phyloP scores from a whole-genome alignment of 177 flowering plant genomes.

The Vitis hybrid region DNA sequence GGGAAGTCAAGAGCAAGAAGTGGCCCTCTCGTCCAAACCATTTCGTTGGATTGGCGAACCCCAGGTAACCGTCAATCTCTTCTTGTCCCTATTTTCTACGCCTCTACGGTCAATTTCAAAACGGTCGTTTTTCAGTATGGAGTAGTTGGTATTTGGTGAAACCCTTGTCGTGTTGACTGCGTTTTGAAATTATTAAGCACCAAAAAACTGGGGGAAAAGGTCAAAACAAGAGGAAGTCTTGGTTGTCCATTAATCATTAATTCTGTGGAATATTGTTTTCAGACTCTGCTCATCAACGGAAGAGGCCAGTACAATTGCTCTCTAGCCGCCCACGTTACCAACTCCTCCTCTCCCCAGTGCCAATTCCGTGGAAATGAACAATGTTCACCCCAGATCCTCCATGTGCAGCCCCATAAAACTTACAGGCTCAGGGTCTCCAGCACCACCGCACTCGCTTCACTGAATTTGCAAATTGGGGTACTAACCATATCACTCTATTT shows the following conservation, averaged over 20 bases:
- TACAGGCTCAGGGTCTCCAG: constrained; percentile 81
- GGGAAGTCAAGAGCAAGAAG: constrained; percentile 41
- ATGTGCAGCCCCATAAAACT: constrained; percentile 69
- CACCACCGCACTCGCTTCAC: constrained; percentile 66
- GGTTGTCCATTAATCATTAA: not conserved
- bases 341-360: constrained; percentile 34
- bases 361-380: constrained; percentile 39
- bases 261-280: not conserved
- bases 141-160: too few relatives aligned
- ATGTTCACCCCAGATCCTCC: constrained; percentile 63
- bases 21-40: constrained; percentile 65
- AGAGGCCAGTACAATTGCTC: constrained; percentile 88
- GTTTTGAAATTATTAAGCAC: too few relatives aligned
- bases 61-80: constrained; percentile 44
- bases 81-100: too few relatives aligned
- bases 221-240: too few relatives aligned
- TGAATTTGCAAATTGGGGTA: too few relatives aligned
- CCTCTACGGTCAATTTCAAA: too few relatives aligned
- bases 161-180: too few relatives aligned
- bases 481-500: too few relatives aligned
- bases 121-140: too few relatives aligned
- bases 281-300: constrained; percentile 72
- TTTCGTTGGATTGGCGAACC: constrained; percentile 88
- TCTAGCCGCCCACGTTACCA: constrained; percentile 49
- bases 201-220: too few relatives aligned